A percentile compares a stretch with the other conserved stretches of the same genome.
phyloP scores from a whole-genome alignment of 2,329 filamentous ascomycete genomes.

The Penicillium griseofulvum region DNA sequence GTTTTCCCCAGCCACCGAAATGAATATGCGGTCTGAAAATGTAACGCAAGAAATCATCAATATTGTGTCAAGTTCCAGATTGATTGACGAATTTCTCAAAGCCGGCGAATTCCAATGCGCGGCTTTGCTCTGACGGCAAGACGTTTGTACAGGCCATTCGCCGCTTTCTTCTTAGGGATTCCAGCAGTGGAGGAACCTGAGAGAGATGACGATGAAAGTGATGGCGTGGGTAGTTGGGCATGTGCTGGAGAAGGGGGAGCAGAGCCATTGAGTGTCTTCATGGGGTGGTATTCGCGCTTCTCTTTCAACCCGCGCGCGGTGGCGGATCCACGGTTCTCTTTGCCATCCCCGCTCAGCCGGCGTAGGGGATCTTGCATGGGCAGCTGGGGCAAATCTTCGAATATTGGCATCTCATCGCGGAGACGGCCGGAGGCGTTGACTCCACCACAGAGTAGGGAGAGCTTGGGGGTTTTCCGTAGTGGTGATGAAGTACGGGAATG shows the following conservation, averaged over 20 bases:
- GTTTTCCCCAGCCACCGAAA: neutral
- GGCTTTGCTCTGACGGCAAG: slow-evolving; percentile 31
- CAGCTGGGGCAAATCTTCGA: slow-evolving; percentile 29
- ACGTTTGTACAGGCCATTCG: slow-evolving; percentile 23
- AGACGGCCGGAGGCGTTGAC: slow-evolving; percentile 25
- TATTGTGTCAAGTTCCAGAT: neutral
- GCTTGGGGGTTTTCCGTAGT: slow-evolving; percentile 38
- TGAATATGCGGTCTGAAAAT: neutral
- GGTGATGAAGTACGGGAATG: slow-evolving; percentile 23
- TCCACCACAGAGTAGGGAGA: slow-evolving; percentile 24
- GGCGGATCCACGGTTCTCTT: slow-evolving; percentile 20
- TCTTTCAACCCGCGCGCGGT: slow-evolving; percentile 16
- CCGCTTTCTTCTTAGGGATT: slow-evolving; percentile 19
- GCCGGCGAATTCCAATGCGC: slow-evolving; percentile 35
- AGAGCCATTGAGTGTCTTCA: neutral
- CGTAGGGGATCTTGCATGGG: slow-evolving; percentile 12
- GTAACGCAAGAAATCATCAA: neutral
- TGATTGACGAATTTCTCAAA: slow-evolving; percentile 19
- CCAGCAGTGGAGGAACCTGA: slow-evolving; percentile 15
- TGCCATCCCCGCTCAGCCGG: slow-evolving; percentile 17
- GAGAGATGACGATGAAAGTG: neutral
- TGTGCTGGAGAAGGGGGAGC: neutral
- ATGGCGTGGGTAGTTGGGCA: neutral
- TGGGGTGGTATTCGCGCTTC: slow-evolving; percentile 4
- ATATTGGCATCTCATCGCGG: slow-evolving; percentile 32